Evolutionary conservation across 1,284 basidiomycete genomes (phyloP).

Genomic region (Leccinum pachyderme): DNA sequence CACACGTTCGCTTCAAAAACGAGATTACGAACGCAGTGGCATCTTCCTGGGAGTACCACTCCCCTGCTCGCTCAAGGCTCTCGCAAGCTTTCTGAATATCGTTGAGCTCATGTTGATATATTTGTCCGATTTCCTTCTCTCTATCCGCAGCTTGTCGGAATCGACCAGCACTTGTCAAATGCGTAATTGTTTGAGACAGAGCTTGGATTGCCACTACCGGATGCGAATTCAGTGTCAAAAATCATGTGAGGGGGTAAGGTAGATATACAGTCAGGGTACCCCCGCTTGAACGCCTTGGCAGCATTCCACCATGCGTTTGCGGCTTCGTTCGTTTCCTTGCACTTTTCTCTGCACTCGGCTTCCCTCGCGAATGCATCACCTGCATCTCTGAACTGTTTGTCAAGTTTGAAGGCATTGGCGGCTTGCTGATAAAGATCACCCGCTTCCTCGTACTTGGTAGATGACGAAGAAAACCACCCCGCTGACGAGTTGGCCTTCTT

Average conservation of each 20-base stretch:
- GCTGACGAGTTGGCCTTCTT: conserved; percentile 85
- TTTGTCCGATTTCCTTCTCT: conserved; percentile 95
- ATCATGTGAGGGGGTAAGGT: conserved; percentile 1
- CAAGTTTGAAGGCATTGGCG: conserved; percentile 94
- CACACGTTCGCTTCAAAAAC: background rate
- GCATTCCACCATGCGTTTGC: conserved; percentile 98
- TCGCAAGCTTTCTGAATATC: conserved; percentile 84
- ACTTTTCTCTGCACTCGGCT: conserved; percentile 87
- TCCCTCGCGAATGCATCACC: conserved; percentile 88
- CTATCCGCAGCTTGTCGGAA: conserved; percentile 98
- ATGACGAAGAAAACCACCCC: conserved; percentile 83
- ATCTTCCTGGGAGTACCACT: conserved; percentile 98
- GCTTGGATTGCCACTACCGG: conserved; percentile 85
- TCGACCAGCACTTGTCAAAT: conserved; percentile 82
- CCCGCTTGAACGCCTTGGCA: conserved; percentile 90
- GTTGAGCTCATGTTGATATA: conserved; percentile 78
- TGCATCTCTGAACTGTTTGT: conserved; percentile 87
- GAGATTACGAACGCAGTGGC: conserved; percentile 73
- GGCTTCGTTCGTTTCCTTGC: conserved; percentile 87
- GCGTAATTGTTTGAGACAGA: conserved; percentile 81
- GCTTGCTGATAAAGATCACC: conserved; percentile 94
- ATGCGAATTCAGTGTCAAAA: conserved; percentile 15
- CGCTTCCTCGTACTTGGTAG: conserved; percentile 88
- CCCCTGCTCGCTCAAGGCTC: conserved; percentile 90
- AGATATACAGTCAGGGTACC: conserved; percentile 69